Base-by-base conservation (phyloP, 2,329 filamentous ascomycete species). In the Parascedosporium putredinis region DNA sequence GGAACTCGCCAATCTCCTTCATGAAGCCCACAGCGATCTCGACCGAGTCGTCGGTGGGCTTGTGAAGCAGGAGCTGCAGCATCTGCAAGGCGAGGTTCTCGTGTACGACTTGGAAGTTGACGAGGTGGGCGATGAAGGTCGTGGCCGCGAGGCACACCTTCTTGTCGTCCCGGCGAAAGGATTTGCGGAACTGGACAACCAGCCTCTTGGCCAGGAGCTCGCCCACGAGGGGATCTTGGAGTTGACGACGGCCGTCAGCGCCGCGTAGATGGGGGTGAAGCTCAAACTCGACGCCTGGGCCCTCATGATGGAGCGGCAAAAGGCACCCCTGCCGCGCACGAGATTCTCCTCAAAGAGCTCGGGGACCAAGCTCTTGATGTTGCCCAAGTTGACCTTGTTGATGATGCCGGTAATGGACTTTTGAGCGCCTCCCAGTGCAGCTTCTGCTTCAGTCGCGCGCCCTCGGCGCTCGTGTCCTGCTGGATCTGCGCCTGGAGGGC, bases 331-430 rank as follows among this genome's bases (percentile, higher is more conserved):
- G 5, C 93, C 93, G 51, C 93, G 84, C 36, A 98, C 76, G 58
- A 98, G 69, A 64, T 98, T 98, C 73, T 98, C 93, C 46, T 82
- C 81, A 67, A 98, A 98, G 43, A 98, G 75, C 69, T 98, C 93
- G 2, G 91, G 91, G 22, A 97, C 89, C 54, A 98, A 96, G 62
- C 86, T 79, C 68, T 98, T 97, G 76, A 98, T 97, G 66, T 98
- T 98, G 29, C 86, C 88, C 50, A 91, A 87, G 68, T 97, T 97
- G 73, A 96, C 86, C 73, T 98, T 98, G 77, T 98, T 98, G 76
- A 98, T 95, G 56, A 98, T 72, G 59, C 93, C 93, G 64, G 98
- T 97, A 69, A 98, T 95, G 45, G 87, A 93, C 74, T 98, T 98
- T 98, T 98, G 61, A 98, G 72, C 10, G 91, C 91, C 68, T 98